These are phyloP conservation scores for Leccinellum albellum DNA, from an alignment of 768 basidiomycete genomes.

Conservation along the genomic window DNA sequence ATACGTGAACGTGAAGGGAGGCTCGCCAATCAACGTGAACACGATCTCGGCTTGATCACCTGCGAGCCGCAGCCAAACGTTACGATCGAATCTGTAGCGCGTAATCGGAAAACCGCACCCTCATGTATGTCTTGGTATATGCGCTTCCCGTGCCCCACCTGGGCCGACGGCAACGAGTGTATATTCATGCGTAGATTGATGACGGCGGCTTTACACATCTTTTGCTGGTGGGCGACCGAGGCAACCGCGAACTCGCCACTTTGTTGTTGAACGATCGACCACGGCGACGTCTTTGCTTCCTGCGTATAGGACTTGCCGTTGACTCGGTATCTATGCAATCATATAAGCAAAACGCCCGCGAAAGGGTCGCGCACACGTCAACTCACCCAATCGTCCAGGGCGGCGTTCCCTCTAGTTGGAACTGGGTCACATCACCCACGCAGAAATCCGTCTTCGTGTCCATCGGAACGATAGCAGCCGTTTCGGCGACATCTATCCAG, in stretches of 20 bases:
- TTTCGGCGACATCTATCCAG: slow-evolving; percentile 94
- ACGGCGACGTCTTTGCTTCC: slow-evolving; percentile 75
- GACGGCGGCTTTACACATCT: slow-evolving; percentile 83
- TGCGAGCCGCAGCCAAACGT: slow-evolving; percentile 25
- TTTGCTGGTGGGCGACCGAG: slow-evolving; percentile 89
- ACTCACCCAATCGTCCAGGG: slow-evolving; percentile 86
- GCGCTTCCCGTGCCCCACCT: slow-evolving; percentile 81
- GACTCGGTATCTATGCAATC: slow-evolving; percentile 64
- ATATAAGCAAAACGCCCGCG: slow-evolving; percentile 1
- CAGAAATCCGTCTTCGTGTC: slow-evolving; percentile 79
- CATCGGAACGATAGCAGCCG: slow-evolving; percentile 86
- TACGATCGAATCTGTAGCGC: not conserved
- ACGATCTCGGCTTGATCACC: slow-evolving; percentile 92
- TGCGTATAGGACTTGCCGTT: slow-evolving; percentile 72
- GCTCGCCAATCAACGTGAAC: slow-evolving; percentile 85
- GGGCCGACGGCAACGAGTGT: slow-evolving; percentile 83
- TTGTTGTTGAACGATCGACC: slow-evolving; percentile 79
- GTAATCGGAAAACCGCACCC: slow-evolving; percentile 42
- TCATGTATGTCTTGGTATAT: slow-evolving; percentile 86
- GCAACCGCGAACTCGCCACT: slow-evolving; percentile 82
- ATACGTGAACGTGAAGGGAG: slow-evolving; percentile 96
- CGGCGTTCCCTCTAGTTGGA: slow-evolving; percentile 89
- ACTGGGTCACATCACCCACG: slow-evolving; percentile 85
- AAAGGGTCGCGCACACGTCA: not conserved
- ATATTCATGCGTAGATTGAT: slow-evolving; percentile 70